A percentile compares a stretch with the other conserved stretches of the same genome.
These are phyloP conservation scores for Biancaea sappan DNA, from an alignment of 306 rosid genomes.

Conservation along the genomic window DNA sequence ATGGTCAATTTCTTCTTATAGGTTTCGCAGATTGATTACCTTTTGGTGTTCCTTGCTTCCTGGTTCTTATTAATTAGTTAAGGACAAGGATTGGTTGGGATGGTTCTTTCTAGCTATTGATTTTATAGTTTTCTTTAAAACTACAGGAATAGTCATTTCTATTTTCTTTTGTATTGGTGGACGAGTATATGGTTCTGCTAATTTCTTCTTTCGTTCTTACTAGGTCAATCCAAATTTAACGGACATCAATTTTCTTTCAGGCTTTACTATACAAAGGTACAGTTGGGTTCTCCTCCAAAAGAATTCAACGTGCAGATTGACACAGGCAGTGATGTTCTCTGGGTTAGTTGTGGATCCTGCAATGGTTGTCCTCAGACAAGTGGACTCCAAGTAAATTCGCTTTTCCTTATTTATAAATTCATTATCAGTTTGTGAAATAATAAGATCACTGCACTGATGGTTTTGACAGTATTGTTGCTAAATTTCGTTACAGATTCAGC, in stretches of 20 bases:
- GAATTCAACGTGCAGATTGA: slow-evolving; percentile 94
- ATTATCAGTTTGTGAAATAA: slow-evolving; percentile 7
- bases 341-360: slow-evolving; percentile 91
- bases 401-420: slow-evolving; percentile 25
- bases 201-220: not conserved
- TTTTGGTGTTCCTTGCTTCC: not conserved
- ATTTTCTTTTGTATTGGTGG: not conserved
- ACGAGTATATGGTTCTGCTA: slow-evolving; percentile 15
- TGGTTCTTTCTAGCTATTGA: slow-evolving; percentile 4
- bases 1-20: slow-evolving; percentile 7
- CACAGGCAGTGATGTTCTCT: slow-evolving; percentile 96
- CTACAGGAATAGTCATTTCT: not conserved
- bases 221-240: not conserved
- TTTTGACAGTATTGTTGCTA: slow-evolving; percentile 26
- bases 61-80: not conserved
- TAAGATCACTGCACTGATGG: slow-evolving; percentile 1
- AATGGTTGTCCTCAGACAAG: slow-evolving; percentile 87
- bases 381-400: slow-evolving; percentile 73
- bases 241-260: slow-evolving; percentile 40
- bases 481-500: slow-evolving; percentile 61
- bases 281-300: slow-evolving; percentile 87
- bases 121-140: not conserved
- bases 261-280: slow-evolving; percentile 83
- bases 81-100: slow-evolving; percentile 14
- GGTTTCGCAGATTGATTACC: not conserved